Evolutionary conservation across 2,329 filamentous ascomycete genomes (phyloP), one percentile per base, ranked within the genome.

Genomic region (Fusarium kyushuense): DNA sequence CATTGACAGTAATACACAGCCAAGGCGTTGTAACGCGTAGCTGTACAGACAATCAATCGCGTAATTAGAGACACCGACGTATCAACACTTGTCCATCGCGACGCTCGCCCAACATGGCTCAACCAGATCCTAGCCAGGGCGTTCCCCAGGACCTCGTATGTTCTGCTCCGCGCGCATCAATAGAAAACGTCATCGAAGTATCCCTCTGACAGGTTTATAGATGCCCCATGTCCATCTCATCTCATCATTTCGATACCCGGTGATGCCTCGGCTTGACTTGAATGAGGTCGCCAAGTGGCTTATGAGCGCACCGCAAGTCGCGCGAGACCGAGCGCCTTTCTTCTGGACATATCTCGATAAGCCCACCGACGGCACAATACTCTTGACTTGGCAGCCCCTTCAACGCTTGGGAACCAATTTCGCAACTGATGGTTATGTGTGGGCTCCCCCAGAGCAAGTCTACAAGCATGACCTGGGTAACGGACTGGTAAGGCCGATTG

Each of bases 301-400:
- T 63, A 85, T 94, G 76, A 88, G 90, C 74, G 94, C 94, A 38
- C 93, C 94, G 11, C 91, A 92, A 76, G 91, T 97, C 65, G 91
- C 94, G 72, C 92, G 93, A 78, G 91, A 96, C 75, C 85, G 90
- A 68, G 90, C 94, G 48, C 89, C 95, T 4, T 94, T 99, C 85
- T 92, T 91, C 80, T 99, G 95, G 95, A 94, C 92, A 45, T 97
- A 95, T 78, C 87, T 98, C 58, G 89, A 96, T 73, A 87, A 89
- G 54, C 95, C 95, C 13, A 86, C 86, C 53, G 93, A 97, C 79
- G 94, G 94, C 57, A 91, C 90, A 11, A 87, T 97, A 43, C 87
- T 96, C 76, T 84, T 98, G 67, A 91, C 92, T 53, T 98, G 95
- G 95, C 94, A 97, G 78, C 92, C 95, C 3, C 83, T 91, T 53